phyloP scores from a whole-genome alignment of 306 rosid species.

The Bauhinia variegata region DNA sequence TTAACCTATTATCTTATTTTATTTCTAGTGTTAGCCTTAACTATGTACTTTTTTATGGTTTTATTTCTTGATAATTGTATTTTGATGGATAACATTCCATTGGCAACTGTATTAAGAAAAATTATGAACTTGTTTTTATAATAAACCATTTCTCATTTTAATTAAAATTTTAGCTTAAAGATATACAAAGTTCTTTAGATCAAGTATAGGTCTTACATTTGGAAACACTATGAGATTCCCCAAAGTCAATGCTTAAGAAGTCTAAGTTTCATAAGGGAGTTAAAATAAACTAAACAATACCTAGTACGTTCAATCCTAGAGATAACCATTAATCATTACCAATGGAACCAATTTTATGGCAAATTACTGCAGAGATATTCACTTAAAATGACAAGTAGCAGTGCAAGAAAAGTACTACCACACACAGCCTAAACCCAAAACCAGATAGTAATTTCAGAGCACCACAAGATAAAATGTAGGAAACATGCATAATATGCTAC shows the following conservation, averaged over 20 bases:
- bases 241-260: constrained; percentile 1
- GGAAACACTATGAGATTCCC: constrained; percentile 15
- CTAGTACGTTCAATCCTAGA: constrained; percentile 5
- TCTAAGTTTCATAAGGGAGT: not conserved
- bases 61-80: constrained; percentile 20
- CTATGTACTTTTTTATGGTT: constrained; percentile 32
- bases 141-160: constrained; percentile 6
- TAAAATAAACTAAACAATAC: constrained; percentile 4
- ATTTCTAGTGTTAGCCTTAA: constrained; percentile 32
- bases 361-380: not conserved
- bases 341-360: not conserved
- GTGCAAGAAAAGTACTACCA: not conserved
- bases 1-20: constrained; percentile 33
- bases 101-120: constrained; percentile 26
- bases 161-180: constrained; percentile 34
- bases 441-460: not conserved
- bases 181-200: constrained; percentile 27
- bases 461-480: constrained; percentile 5
- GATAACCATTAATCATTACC: constrained; percentile 27
- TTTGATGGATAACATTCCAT: constrained; percentile 18
- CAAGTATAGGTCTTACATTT: constrained; percentile 25
- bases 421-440: not conserved
- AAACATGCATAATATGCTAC: constrained; percentile 9
- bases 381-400: not conserved
- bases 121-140: constrained; percentile 40